A percentile compares a stretch with the other conserved stretches of the same genome.
These are phyloP conservation scores for Gonium pectorale DNA, from an alignment of 139 green algal species.

Conservation along the genomic window DNA sequence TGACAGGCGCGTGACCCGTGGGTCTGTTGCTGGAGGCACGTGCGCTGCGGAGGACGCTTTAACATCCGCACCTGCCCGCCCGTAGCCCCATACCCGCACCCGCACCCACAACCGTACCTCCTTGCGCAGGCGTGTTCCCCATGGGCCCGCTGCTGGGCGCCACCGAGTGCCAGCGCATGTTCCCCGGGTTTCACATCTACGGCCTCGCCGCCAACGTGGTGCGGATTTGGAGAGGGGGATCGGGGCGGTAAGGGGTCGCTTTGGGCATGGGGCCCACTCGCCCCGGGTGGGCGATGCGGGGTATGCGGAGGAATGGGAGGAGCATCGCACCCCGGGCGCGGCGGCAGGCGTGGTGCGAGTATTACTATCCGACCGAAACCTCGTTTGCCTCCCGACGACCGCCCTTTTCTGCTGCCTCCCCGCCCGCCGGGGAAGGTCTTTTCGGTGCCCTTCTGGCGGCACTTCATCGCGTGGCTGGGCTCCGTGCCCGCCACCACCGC, in stretches of 20 bases:
- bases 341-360: no score
- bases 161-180: conserved; percentile 52
- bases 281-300: no score
- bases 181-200: conserved; percentile 64
- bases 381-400: no score
- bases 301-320: no score
- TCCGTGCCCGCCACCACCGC: conserved; percentile 37
- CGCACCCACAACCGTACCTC: background rate
- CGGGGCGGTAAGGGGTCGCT: background rate
- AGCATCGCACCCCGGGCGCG: no score
- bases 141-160: conserved; percentile 56
- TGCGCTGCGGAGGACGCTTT: no score
- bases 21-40: no score
- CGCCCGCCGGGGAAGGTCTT: background rate
- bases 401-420: background rate
- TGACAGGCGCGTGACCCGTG: no score
- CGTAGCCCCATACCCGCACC: background rate
- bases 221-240: background rate
- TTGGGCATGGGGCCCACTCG: background rate
- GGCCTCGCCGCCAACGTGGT: conserved; percentile 55
- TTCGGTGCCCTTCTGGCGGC: conserved; percentile 39
- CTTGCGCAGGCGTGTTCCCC: conserved; percentile 49
- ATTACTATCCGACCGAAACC: no score
- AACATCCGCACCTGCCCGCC: background rate
- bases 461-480: conserved; percentile 66